Base-by-base conservation (phyloP, 352 stramenopile species). In the Thraustochytrium sp. region DNA sequence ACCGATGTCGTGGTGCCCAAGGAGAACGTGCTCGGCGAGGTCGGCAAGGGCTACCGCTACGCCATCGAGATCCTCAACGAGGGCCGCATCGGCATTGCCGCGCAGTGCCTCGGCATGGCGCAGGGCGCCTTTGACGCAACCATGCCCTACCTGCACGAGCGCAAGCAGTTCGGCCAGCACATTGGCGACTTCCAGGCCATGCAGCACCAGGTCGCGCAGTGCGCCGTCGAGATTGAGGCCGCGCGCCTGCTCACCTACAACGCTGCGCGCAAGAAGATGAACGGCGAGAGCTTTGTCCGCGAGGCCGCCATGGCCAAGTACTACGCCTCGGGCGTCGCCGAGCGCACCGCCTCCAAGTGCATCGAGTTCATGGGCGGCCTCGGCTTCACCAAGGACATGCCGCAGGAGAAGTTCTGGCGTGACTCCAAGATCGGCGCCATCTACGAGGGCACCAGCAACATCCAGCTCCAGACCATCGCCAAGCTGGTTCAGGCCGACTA, bases 51-150 rank as follows among this genome's bases (percentile, higher is more conserved):
- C 23, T 97, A 98, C 90, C 98, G 98, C 87, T 98, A 98, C 85
- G 96, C 95, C 13, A 99, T 99, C 68, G 94, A 95, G 68, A 98
- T 97, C 82, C 85, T 99, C 68, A 98, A 99, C 82, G 97, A 98
- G 90, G 96, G 96, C 42, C 91, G 92, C 56, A 98, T 99, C 74
- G 96, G 96, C 46, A 99, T 99, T 87, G 96, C 93, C 0, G 95
- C 95, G 55, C 96, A 99, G 85, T 98, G 98, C 91, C 88, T 98
- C 75, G 96, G 96, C 40, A 92, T 98, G 34, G 95, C 95, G 0
- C 95, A 98, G 85, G 96, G 94, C 34, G 96, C 95, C 73, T 96
- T 98, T 78, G 95, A 98, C 78, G 89, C 96, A 82, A 96, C 92
- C 0, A 89, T 98, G 77, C 94, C 95, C n/a, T 98, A 99, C 85